Evolutionary conservation across 768 basidiomycete genomes (phyloP).

Genomic region (Chalciporus piperatus): DNA sequence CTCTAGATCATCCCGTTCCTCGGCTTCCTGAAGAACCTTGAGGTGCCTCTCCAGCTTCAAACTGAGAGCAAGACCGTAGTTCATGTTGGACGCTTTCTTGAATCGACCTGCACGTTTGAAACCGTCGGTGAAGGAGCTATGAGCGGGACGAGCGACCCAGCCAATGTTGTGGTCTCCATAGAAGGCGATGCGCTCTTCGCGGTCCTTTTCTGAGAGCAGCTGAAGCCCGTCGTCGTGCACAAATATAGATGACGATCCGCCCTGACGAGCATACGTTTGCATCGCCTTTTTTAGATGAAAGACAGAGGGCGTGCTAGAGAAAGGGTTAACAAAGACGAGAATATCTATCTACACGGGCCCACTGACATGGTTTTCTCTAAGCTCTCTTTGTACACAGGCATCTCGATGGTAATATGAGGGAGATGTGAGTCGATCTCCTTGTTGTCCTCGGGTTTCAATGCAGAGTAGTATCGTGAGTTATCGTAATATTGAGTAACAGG

Average conservation of each 20-base stretch:
- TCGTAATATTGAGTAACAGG: slow-evolving; percentile 85
- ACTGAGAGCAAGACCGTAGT: slow-evolving; percentile 59
- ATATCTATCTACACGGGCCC: neutral
- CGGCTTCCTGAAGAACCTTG: slow-evolving; percentile 38
- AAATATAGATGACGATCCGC: slow-evolving; percentile 55
- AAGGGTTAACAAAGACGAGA: neutral
- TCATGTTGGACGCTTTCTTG: slow-evolving; percentile 94
- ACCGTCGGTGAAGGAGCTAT: slow-evolving; percentile 23
- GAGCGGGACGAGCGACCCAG: slow-evolving; percentile 57
- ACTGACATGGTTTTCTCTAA: slow-evolving; percentile 79
- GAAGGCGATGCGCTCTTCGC: slow-evolving; percentile 46
- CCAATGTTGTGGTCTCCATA: slow-evolving; percentile 59
- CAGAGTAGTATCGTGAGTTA: slow-evolving; percentile 83
- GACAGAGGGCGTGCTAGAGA: slow-evolving; percentile 60
- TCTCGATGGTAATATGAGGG: slow-evolving; percentile 75
- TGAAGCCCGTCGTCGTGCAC: slow-evolving; percentile 65
- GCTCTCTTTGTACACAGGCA: slow-evolving; percentile 89
- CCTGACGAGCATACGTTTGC: slow-evolving; percentile 64
- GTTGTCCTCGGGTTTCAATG: slow-evolving; percentile 57
- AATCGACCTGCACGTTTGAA: slow-evolving; percentile 68
- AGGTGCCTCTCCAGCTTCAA: slow-evolving; percentile 35
- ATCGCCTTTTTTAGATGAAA: slow-evolving; percentile 61
- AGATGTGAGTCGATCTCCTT: slow-evolving; percentile 60
- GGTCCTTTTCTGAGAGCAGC: slow-evolving; percentile 44
- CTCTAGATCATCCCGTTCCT: slow-evolving; percentile 38